Percentiles rank a stretch among this genome's conserved stretches.
These are phyloP conservation scores for Talinum fruticosum DNA, from an alignment of 148 eudicot genomes.

Conservation along the genomic window DNA sequence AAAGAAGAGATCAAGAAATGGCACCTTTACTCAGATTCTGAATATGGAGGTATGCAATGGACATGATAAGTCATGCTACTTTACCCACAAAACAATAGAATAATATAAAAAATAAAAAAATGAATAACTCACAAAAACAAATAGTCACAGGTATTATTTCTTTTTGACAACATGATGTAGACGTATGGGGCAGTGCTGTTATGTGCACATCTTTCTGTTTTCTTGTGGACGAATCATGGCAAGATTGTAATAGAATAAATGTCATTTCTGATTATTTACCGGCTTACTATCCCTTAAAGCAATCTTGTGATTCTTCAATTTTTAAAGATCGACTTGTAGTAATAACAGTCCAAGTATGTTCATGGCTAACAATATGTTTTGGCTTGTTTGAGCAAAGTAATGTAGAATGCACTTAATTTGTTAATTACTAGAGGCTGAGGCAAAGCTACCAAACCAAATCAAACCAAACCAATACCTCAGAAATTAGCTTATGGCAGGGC, in stretches of 20 bases:
- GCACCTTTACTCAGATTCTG: conserved; percentile 98
- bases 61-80: background rate
- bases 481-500: background rate
- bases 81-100: background rate
- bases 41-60: conserved; percentile 69
- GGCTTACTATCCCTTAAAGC: background rate
- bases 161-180: background rate
- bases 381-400: background rate
- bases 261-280: background rate
- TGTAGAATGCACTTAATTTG: background rate
- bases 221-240: background rate
- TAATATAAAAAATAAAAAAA: background rate
- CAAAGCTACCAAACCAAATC: background rate
- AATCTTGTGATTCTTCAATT: background rate
- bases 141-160: background rate
- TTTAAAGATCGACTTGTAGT: background rate
- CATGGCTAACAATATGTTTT: background rate
- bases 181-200: background rate
- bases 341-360: background rate
- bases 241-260: background rate
- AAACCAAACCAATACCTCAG: background rate
- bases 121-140: background rate
- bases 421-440: background rate
- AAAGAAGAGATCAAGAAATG: conserved; percentile 86
- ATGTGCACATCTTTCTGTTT: background rate